phyloP scores from a whole-genome alignment of 345 rosid species.

The Erodium maritimum region DNA sequence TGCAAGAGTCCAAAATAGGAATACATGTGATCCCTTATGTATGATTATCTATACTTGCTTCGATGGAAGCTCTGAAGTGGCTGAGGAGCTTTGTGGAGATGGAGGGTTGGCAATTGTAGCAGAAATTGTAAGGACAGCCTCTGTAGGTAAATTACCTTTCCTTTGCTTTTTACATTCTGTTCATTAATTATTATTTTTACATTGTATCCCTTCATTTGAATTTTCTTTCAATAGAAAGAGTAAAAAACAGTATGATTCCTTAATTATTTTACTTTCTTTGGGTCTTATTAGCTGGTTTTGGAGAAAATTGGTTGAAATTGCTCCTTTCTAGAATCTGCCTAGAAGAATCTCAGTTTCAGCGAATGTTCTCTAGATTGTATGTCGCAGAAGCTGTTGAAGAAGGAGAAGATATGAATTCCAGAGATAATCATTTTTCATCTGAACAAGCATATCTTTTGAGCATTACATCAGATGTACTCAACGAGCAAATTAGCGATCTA shows the following conservation, averaged over 20 bases:
- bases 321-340: constrained; percentile 56
- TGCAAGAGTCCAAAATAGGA: constrained; percentile 30
- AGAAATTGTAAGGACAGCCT: constrained; percentile 39
- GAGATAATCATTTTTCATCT: constrained; percentile 21
- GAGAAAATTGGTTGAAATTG: constrained; percentile 68
- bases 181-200: too few relatives aligned
- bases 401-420: constrained; percentile 7
- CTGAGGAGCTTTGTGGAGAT: constrained; percentile 32
- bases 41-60: constrained; percentile 50
- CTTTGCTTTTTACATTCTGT: not conserved
- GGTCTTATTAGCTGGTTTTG: constrained; percentile 43
- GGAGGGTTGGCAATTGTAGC: constrained; percentile 33
- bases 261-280: not conserved
- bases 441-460: constrained; percentile 58
- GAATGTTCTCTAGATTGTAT: constrained; percentile 29
- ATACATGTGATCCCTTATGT: constrained; percentile 68
- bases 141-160: constrained; percentile 24
- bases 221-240: not conserved
- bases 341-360: constrained; percentile 37
- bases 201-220: not conserved
- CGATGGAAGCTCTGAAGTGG: constrained; percentile 34
- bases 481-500: constrained; percentile 36
- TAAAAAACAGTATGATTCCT: too few relatives aligned
- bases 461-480: constrained; percentile 42
- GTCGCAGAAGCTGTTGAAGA: constrained; percentile 8